These are phyloP conservation scores for Saraca asoca DNA, from an alignment of 331 rosid genomes.

Conservation along the genomic window DNA sequence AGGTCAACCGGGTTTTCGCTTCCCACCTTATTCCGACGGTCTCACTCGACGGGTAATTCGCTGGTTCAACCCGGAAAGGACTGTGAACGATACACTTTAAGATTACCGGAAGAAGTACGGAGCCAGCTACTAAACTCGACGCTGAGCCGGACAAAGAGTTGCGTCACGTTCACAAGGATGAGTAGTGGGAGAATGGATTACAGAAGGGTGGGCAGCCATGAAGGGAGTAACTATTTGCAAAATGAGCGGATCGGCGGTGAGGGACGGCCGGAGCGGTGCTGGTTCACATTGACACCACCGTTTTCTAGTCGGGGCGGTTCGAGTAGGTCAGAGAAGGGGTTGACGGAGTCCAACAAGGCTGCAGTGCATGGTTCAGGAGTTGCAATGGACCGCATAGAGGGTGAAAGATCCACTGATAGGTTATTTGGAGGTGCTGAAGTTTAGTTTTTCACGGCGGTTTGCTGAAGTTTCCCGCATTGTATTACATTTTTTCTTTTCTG, in stretches of 20 bases:
- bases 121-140: constrained; percentile 43
- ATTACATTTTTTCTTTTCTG: too few species aligned
- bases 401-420: constrained; percentile 43
- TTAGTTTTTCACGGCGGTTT: too few species aligned
- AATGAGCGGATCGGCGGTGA: constrained; percentile 47
- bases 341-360: too few species aligned
- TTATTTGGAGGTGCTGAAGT: too few species aligned
- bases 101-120: constrained; percentile 50
- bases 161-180: constrained; percentile 42
- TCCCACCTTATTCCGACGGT: too few species aligned
- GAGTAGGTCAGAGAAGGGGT: constrained; percentile 19
- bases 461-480: too few species aligned
- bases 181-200: constrained; percentile 46
- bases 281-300: too few species aligned
- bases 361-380: constrained; percentile 20
- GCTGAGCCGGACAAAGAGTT: constrained; percentile 44
- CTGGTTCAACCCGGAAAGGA: constrained; percentile 42
- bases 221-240: constrained; percentile 15
- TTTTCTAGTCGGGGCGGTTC: constrained; percentile 47
- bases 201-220: constrained; percentile 25
- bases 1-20: constrained; percentile 54
- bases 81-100: constrained; percentile 51
- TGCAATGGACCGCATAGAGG: constrained; percentile 31
- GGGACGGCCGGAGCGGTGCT: too few species aligned
- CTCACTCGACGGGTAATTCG: constrained; percentile 41